Evolutionary conservation across 768 basidiomycete species (phyloP).

Genomic region (Lactarius evosmus): DNA sequence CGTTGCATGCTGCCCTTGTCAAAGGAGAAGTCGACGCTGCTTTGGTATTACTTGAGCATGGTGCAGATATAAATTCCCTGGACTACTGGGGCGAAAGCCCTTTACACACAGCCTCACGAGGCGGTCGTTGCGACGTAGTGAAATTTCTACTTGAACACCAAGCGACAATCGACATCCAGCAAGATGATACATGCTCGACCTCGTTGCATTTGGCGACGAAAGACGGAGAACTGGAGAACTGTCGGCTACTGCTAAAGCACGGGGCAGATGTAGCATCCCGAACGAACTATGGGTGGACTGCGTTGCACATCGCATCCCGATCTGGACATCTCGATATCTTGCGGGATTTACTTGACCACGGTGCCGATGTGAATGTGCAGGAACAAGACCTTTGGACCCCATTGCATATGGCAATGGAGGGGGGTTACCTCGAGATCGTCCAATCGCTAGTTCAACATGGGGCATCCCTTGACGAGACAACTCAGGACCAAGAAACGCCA

Average conservation of each 20-base stretch:
- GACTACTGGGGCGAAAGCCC: background rate
- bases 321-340: no score
- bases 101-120: background rate
- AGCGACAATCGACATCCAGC: background rate
- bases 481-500: background rate
- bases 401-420: no score
- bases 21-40: background rate
- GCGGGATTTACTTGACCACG: no score
- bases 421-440: background rate
- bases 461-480: background rate
- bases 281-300: no score
- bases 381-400: no score
- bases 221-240: no score
- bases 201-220: background rate
- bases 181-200: background rate
- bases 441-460: background rate
- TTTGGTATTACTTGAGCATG: background rate
- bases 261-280: no score
- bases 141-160: background rate
- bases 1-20: background rate
- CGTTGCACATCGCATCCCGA: no score
- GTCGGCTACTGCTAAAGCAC: no score
- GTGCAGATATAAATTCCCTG: background rate
- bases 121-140: background rate
- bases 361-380: no score